These are phyloP conservation scores for Phialemoniopsis sp. DNA, from an alignment of 2,329 filamentous ascomycete genomes.

Conservation along the genomic window DNA sequence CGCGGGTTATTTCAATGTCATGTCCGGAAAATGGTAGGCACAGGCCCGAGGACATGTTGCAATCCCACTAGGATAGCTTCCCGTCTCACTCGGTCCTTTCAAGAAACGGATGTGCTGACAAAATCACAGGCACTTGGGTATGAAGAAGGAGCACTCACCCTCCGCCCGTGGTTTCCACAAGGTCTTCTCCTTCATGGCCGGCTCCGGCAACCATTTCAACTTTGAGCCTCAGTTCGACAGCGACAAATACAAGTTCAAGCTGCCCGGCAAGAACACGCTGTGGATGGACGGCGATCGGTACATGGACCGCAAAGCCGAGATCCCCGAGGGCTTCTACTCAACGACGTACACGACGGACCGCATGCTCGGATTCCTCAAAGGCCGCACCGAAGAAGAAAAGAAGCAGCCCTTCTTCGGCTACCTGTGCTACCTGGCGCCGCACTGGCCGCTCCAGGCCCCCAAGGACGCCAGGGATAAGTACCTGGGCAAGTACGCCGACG, in stretches of 20 bases:
- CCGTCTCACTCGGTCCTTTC: no score
- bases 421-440: slow-evolving; percentile 56
- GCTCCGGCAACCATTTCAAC: slow-evolving; percentile 49
- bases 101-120: no score
- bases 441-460: slow-evolving; percentile 60
- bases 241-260: slow-evolving; percentile 31
- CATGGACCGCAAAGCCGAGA: slow-evolving; percentile 21
- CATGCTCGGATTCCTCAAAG: slow-evolving; percentile 44
- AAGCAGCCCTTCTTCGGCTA: slow-evolving; percentile 53
- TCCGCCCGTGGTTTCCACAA: slow-evolving; percentile 47
- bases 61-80: no score
- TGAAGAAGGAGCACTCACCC: slow-evolving; percentile 36
- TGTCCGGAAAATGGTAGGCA: slow-evolving; percentile 64
- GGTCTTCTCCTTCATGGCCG: slow-evolving; percentile 60
- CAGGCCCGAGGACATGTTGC: no score
- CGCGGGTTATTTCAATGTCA: slow-evolving; percentile 54
- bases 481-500: slow-evolving; percentile 54
- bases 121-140: slow-evolving; percentile 54
- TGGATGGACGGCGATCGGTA: slow-evolving; percentile 30
- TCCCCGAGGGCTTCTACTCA: slow-evolving; percentile 49
- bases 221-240: slow-evolving; percentile 41
- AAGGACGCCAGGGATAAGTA: slow-evolving; percentile 51
- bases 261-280: slow-evolving; percentile 31
- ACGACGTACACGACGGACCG: slow-evolving; percentile 47
- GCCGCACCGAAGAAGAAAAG: slow-evolving; percentile 31